phyloP scores from a whole-genome alignment of 345 rosid species.

The Carallia brachiata region DNA sequence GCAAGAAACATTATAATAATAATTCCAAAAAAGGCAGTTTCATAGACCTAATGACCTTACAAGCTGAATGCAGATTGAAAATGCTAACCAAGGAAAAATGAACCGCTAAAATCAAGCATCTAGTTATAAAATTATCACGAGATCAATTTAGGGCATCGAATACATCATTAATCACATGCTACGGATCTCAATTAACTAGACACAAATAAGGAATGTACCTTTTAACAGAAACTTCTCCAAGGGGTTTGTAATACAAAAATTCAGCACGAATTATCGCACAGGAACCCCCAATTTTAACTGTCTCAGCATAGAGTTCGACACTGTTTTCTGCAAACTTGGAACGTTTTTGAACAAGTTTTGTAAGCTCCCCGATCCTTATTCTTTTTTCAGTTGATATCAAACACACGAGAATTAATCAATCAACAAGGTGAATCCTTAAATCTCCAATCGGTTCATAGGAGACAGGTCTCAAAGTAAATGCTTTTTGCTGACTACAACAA shows the following conservation, averaged over 20 bases:
- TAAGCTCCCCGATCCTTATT: slow-evolving; percentile 78
- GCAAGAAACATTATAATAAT: background rate
- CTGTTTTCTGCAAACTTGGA: slow-evolving; percentile 73
- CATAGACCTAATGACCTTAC: too few relatives aligned
- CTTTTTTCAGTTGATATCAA: slow-evolving; percentile 62
- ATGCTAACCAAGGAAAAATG: too few relatives aligned
- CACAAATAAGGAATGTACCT: slow-evolving; percentile 33
- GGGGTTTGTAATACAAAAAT: slow-evolving; percentile 84
- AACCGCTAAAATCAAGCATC: too few relatives aligned
- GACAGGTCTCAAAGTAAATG: too few relatives aligned
- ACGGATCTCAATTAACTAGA: too few relatives aligned
- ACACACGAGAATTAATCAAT: background rate
- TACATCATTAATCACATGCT: too few relatives aligned
- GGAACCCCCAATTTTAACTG: slow-evolving; percentile 69
- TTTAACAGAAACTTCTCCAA: slow-evolving; percentile 86
- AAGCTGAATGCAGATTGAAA: too few relatives aligned
- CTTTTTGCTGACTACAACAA: too few relatives aligned
- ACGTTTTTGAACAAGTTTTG: slow-evolving; percentile 78
- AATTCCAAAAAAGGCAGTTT: background rate
- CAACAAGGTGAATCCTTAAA: background rate
- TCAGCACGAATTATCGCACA: slow-evolving; percentile 89
- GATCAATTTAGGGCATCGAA: background rate
- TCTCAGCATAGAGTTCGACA: slow-evolving; percentile 89
- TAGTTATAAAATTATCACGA: too few relatives aligned
- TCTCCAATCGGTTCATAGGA: background rate